Base-by-base conservation (phyloP, 805 yeast species). In the Candida xiaguanensis region DNA sequence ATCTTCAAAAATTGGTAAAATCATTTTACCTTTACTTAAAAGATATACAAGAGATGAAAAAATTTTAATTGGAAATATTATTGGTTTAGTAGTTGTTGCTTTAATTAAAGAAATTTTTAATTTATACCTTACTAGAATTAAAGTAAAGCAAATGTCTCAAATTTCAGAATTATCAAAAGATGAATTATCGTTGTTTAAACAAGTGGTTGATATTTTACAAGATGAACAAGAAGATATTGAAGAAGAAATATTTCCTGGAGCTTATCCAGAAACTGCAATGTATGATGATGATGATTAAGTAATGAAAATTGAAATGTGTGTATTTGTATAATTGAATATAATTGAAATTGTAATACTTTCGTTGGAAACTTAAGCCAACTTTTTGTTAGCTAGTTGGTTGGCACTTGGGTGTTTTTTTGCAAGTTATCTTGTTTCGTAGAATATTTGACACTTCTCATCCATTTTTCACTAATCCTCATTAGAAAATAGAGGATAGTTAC, bases 91-190 rank as follows among this genome's bases (percentile, higher is more conserved):
- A 2, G 39, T 45, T 5, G 67, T 64, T 8, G 72, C 62, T 2
- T 25, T 65, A n/a, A 37, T 46, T 12, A 67, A 67, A 40, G 74
- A 68, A 35, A 26, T 52, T 8, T 35, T 49, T 28, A 64, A 65
- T 36, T 41, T 64, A 26, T 58, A 53, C 38, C 29, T 67, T 39
- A 51, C 60, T 24, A 43, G 46, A 31, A 53, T 51, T 26, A 64
- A 58, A 28, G 63, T 63, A 1, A 42, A 48, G 9, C 70, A 65
- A 43, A 43, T 62, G 16, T 49, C 53, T 8, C 47, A 58, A 20
- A 43, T 67, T 47, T 36, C 52, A 6, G 50, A 61, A 14, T 41
- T 61, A 12, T 34, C 40, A n/a, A 20, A 43, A 26, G 45, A 45
- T 16, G 31, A 41, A 29, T 22, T 34, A 15, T 15, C 8, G 13